Percentiles rank a stretch among this genome's conserved stretches.
Conservation (phyloP, 1,284 basidiomycete genomes). For the Fomitopsis betulina region DNA sequence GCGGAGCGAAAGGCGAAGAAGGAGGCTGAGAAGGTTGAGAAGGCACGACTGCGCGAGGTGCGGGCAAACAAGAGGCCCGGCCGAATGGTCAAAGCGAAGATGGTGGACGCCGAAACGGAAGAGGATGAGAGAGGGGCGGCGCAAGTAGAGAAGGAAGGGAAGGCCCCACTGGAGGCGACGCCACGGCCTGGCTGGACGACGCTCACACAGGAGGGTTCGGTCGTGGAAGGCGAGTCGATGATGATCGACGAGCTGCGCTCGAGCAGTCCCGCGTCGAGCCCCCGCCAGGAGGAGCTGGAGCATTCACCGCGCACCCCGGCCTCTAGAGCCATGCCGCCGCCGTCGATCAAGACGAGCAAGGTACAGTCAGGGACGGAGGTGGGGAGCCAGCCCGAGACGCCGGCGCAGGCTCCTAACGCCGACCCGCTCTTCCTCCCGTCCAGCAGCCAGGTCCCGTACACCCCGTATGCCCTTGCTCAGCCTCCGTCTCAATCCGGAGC, state of each 20-base stretch:
- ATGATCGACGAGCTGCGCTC: conserved; percentile 36
- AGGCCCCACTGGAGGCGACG: not conserved
- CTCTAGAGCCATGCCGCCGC: not conserved
- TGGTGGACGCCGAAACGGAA: not conserved
- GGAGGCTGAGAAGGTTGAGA: conserved; percentile 20
- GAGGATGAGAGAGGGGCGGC: not conserved
- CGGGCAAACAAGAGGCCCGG: too few relatives aligned
- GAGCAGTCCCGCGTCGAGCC: conserved; percentile 26
- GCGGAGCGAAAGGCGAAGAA: conserved; percentile 25
- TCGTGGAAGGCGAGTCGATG: conserved; percentile 20
- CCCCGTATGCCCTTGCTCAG: conserved; percentile 10
- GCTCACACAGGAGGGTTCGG: conserved; percentile 9
- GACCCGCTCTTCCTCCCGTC: conserved; percentile 29
- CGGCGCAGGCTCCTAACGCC: not conserved
- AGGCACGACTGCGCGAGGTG: conserved; percentile 11
- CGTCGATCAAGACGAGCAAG: not conserved
- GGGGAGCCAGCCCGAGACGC: not conserved
- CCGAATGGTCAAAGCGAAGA: not conserved
- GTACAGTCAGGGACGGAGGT: not conserved
- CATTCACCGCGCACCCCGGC: not conserved
- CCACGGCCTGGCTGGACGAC: conserved; percentile 17
- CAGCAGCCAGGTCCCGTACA: conserved; percentile 23
- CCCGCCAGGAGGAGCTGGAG: conserved; percentile 4
- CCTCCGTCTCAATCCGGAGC: conserved; percentile 4
- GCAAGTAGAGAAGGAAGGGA: not conserved